Conservation (phyloP, 306 rosid species). For the Lathyrus tuberosus region DNA sequence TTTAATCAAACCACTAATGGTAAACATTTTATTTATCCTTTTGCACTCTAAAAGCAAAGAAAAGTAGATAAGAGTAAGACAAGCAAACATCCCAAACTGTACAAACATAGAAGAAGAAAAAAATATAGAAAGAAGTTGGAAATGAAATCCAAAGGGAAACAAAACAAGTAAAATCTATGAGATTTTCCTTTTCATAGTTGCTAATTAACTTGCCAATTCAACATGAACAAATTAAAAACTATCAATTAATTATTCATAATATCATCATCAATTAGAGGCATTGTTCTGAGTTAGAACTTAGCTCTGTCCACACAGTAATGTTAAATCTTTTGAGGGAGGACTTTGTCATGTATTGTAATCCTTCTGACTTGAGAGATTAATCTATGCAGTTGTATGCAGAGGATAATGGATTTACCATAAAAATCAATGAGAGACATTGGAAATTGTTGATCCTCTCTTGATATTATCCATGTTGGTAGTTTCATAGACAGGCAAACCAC, state of each 20-base stretch:
- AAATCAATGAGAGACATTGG: constrained; percentile 50
- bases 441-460: constrained; percentile 81
- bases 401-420: too few relatives aligned
- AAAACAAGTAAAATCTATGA: constrained; percentile 39
- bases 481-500: constrained; percentile 93
- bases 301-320: too few relatives aligned
- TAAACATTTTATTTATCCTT: constrained; percentile 30
- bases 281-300: too few relatives aligned
- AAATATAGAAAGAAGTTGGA: constrained; percentile 39
- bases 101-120: constrained; percentile 35
- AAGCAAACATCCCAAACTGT: constrained; percentile 65
- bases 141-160: constrained; percentile 38
- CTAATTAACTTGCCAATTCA: constrained; percentile 41
- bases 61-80: constrained; percentile 46
- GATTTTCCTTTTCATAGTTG: constrained; percentile 45
- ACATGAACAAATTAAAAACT: constrained; percentile 38
- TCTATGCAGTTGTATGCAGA: too few relatives aligned
- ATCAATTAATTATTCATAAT: not conserved
- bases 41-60: constrained; percentile 45
- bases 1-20: constrained; percentile 34
- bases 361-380: too few relatives aligned
- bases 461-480: constrained; percentile 90
- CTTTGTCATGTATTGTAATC: too few relatives aligned
- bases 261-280: constrained; percentile 15
- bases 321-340: too few relatives aligned